These are phyloP conservation scores for Ogataea chonburiensis DNA, from an alignment of 805 yeast genomes.

Conservation along the genomic window DNA sequence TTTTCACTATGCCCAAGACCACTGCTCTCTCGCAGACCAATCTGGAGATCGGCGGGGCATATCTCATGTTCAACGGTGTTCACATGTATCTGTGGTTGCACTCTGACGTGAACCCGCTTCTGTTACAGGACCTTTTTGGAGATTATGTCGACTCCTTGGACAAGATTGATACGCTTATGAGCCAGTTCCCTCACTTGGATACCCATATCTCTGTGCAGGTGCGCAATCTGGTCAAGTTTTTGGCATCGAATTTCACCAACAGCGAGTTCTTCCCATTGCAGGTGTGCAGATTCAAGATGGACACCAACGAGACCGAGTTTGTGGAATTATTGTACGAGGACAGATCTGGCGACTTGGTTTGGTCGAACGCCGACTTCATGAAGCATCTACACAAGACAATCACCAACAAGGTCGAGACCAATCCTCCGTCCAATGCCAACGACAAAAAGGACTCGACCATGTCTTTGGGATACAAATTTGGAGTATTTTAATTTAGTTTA, in stretches of 20 bases:
- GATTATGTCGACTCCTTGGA: slow-evolving; percentile 42
- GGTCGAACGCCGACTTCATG: slow-evolving; percentile 66
- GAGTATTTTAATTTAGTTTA: slow-evolving; percentile 17
- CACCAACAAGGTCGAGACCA: slow-evolving; percentile 42
- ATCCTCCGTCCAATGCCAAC: slow-evolving; percentile 4
- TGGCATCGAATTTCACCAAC: slow-evolving; percentile 41
- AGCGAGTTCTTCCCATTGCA: slow-evolving; percentile 48
- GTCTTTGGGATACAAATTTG: slow-evolving; percentile 20
- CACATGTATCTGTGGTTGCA: slow-evolving; percentile 64
- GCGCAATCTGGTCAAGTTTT: slow-evolving; percentile 57
- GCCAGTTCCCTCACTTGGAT: slow-evolving; percentile 67
- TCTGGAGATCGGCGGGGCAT: slow-evolving; percentile 68
- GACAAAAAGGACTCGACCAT: slow-evolving; percentile 13
- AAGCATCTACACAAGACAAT: slow-evolving; percentile 65
- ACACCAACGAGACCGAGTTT: slow-evolving; percentile 57
- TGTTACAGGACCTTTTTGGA: slow-evolving; percentile 77
- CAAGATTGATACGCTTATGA: slow-evolving; percentile 47
- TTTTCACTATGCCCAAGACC: slow-evolving; percentile 50
- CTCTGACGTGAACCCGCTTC: slow-evolving; percentile 60
- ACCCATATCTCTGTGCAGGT: slow-evolving; percentile 71
- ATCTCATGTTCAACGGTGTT: slow-evolving; percentile 70
- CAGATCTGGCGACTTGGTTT: slow-evolving; percentile 49
- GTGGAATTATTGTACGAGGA: slow-evolving; percentile 73
- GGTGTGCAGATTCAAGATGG: slow-evolving; percentile 63
- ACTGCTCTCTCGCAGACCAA: slow-evolving; percentile 42